Percentiles rank a stretch among this genome's conserved stretches.
Conservation (phyloP, 768 basidiomycete genomes). For the Zangia roseola region DNA sequence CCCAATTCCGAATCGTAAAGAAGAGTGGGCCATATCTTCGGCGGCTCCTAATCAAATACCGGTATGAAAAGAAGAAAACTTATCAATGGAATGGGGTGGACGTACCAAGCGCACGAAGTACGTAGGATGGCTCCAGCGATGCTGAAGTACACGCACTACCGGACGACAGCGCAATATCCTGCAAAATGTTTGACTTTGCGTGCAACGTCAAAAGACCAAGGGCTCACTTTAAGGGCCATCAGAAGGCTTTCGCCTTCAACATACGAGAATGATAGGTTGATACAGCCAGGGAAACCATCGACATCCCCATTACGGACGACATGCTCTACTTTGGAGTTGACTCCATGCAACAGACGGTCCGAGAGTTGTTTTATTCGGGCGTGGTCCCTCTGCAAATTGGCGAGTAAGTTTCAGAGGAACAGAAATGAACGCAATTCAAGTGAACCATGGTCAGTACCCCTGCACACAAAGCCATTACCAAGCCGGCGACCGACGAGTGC, state of each 20-base stretch:
- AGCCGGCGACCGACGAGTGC: constrained; percentile 45
- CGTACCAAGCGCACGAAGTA: constrained; percentile 87
- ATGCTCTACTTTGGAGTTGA: constrained; percentile 82
- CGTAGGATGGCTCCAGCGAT: constrained; percentile 97
- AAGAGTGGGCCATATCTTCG: constrained; percentile 99
- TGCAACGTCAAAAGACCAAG: constrained; percentile 1
- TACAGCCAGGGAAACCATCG: constrained; percentile 91
- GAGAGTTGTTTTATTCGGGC: constrained; percentile 70
- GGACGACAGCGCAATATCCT: constrained; percentile 97
- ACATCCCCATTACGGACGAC: constrained; percentile 94
- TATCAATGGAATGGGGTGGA: constrained; percentile 9
- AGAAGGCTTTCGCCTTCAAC: constrained; percentile 96
- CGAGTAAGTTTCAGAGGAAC: constrained; percentile 1
- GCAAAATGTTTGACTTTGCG: not conserved
- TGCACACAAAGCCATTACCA: constrained; percentile 76
- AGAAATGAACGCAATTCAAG: not conserved
- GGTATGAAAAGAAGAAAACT: not conserved
- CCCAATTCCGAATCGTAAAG: constrained; percentile 95
- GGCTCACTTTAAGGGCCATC: constrained; percentile 90
- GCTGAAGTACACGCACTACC: constrained; percentile 99
- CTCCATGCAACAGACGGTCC: constrained; percentile 74
- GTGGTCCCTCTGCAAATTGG: constrained; percentile 67
- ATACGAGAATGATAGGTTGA: constrained; percentile 94
- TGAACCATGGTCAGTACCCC: constrained; percentile 76
- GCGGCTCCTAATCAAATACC: constrained; percentile 63